Evolutionary conservation across 2,329 filamentous ascomycete genomes (phyloP), one percentile per base, ranked within the genome.

Genomic region (Mycosphaerelloides madeirae): DNA sequence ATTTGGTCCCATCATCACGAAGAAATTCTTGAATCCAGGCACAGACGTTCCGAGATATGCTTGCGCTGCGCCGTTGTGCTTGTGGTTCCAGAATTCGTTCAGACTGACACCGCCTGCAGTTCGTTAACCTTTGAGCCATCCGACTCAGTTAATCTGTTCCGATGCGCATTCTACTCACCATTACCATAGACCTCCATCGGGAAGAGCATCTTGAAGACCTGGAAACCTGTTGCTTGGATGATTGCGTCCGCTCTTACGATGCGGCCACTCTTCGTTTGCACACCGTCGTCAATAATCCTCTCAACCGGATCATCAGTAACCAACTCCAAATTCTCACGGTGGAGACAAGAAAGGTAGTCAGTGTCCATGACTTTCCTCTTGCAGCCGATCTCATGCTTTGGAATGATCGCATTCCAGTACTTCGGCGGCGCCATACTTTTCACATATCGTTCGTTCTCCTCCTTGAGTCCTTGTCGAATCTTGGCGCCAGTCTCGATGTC

Each of bases 21-120:
- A 72, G 55, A 74, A 68, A 48, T 73, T 75, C 3, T 72, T 70
- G 44, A 75, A 75, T 1, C 61, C 59, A 1, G 71, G 68, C 0
- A 76, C 46, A 28, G 70, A 72, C 1, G 73, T 74, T n/a, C 74
- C 73, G 31, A 71, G 68, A 48, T 77, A 77, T 0, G 73, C 73
- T 53, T 63, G 58, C 0, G 62, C 64, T 13, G 65, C 60, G 14
- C 57, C 57, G 20, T 47, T 13, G 12, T 59, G 61, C 9, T 63
- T 49, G 11, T 52, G 47, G 29, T 70, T 54, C 65, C 69, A 75
- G 46, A 71, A 65, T 16, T 70, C 57, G 12, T 65, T 61, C 25
- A 71, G 45, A 36, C 57, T 61, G 38, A 69, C 46, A 3, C 72
- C 72, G 9, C 66, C 25, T 43, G 38, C 58, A 57, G 60, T 18